Evolutionary conservation across 2,329 filamentous ascomycete species (phyloP).

Genomic region (Venturia nashicola): DNA sequence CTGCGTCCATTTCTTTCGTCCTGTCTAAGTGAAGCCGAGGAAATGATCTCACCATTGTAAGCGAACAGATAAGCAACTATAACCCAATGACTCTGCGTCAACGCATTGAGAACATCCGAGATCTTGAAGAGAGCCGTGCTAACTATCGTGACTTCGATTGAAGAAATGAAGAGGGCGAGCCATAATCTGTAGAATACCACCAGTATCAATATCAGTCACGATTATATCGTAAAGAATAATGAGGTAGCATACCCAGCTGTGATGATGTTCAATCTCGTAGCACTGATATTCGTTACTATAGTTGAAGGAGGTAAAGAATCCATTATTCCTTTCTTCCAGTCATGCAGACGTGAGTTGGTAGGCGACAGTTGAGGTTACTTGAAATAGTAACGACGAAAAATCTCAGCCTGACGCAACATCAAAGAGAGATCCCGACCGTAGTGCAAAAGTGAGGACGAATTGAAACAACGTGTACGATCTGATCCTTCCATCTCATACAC

Average conservation of each 20-base stretch:
- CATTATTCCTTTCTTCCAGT: neutral
- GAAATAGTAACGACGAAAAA: neutral
- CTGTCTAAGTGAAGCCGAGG: too few relatives aligned
- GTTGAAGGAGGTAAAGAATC: neutral
- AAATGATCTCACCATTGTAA: neutral
- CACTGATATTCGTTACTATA: neutral
- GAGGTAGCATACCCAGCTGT: neutral
- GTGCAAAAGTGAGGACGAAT: too few relatives aligned
- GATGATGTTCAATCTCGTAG: neutral
- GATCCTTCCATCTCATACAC: neutral
- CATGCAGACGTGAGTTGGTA: too few relatives aligned
- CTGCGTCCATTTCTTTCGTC: too few relatives aligned
- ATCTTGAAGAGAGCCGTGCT: constrained; percentile 5
- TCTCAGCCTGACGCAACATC: too few relatives aligned
- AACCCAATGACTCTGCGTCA: constrained; percentile 2
- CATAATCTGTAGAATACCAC: neutral
- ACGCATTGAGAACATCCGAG: constrained; percentile 1
- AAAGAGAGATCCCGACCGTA: too few relatives aligned
- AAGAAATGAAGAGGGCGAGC: neutral
- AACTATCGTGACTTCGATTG: constrained; percentile 6
- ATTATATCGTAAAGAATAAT: too few relatives aligned
- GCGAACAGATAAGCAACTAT: constrained; percentile 6
- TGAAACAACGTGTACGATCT: too few relatives aligned
- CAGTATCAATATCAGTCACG: neutral
- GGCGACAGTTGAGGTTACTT: too few relatives aligned